These are phyloP conservation scores for Proliferodiscus dingleyae DNA, from an alignment of 2,329 filamentous ascomycete species.

Conservation along the genomic window DNA sequence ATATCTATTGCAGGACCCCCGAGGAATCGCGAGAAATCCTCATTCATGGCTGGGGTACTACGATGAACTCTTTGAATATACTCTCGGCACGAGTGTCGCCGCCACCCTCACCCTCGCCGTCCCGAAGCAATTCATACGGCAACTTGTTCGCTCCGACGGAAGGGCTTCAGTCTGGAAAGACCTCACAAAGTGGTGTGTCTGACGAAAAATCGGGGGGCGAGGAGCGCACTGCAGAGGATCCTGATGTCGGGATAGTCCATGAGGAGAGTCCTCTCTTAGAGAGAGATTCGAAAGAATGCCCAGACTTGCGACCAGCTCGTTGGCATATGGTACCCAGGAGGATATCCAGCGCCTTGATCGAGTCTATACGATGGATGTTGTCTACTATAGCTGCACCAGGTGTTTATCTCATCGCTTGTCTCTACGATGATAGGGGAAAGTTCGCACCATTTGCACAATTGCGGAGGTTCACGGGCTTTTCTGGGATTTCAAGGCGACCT, in stretches of 20 bases:
- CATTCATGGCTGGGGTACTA: conserved; percentile 50
- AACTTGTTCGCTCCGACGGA: conserved; percentile 29
- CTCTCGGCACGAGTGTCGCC: conserved; percentile 77
- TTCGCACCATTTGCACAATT: conserved; percentile 77
- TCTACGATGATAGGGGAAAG: conserved; percentile 73
- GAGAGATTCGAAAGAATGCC: conserved; percentile 34
- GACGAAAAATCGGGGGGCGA: conserved; percentile 35
- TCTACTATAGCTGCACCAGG: conserved; percentile 75
- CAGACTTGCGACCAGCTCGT: conserved; percentile 33
- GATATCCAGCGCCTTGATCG: conserved; percentile 66
- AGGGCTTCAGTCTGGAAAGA: conserved; percentile 24
- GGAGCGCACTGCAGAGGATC: conserved; percentile 35
- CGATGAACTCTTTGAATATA: conserved; percentile 97
- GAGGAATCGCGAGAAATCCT: conserved; percentile 7
- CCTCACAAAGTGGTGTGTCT: conserved; percentile 35
- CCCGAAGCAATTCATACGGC: conserved; percentile 57
- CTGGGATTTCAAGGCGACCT: conserved; percentile 37
- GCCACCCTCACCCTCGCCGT: conserved; percentile 49
- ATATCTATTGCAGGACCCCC: not conserved
- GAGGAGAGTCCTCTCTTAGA: conserved; percentile 67
- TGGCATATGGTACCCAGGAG: conserved; percentile 61
- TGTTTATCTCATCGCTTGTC: conserved; percentile 74
- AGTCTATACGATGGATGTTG: conserved; percentile 72
- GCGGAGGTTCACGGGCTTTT: too few species aligned
- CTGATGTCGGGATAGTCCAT: conserved; percentile 34